These are phyloP conservation scores for Marasmius sp. DNA, from an alignment of 1,284 basidiomycete genomes.

Conservation along the genomic window DNA sequence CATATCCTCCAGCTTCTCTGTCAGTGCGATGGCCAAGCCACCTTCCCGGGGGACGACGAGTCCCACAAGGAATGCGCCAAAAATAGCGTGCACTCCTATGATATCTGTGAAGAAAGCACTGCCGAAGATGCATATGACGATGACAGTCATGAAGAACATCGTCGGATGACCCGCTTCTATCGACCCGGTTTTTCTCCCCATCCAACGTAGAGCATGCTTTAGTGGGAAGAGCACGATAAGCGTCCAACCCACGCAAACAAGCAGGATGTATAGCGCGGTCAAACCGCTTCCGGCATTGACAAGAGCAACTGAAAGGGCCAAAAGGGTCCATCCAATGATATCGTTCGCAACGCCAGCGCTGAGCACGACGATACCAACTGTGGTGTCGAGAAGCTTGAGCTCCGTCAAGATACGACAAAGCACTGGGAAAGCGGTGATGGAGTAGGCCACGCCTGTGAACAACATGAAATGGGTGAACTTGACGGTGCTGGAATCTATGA, in stretches of 20 bases:
- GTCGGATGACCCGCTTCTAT: slow-evolving; percentile 76
- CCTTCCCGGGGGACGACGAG: slow-evolving; percentile 91
- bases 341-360: slow-evolving; percentile 95
- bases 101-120: slow-evolving; percentile 94
- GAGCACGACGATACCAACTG: slow-evolving; percentile 90
- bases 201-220: slow-evolving; percentile 62
- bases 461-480: slow-evolving; percentile 88
- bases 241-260: slow-evolving; percentile 81
- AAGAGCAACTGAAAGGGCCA: slow-evolving; percentile 87
- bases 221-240: slow-evolving; percentile 78
- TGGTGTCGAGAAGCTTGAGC: slow-evolving; percentile 85
- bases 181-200: slow-evolving; percentile 78
- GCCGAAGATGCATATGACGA: slow-evolving; percentile 79
- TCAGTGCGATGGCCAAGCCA: slow-evolving; percentile 77
- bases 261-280: slow-evolving; percentile 80
- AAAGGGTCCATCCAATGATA: slow-evolving; percentile 72
- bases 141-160: slow-evolving; percentile 76
- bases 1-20: slow-evolving; percentile 85
- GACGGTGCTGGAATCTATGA: slow-evolving; percentile 58
- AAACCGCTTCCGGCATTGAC: slow-evolving; percentile 80
- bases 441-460: slow-evolving; percentile 89
- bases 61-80: slow-evolving; percentile 88
- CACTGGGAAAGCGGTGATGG: slow-evolving; percentile 94
- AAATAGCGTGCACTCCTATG: slow-evolving; percentile 92
- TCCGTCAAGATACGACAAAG: slow-evolving; percentile 87